A percentile compares a stretch with the other conserved stretches of the same genome.
Conservation (phyloP, 2,329 filamentous ascomycete genomes). For the Chaetothyriales sp. region DNA sequence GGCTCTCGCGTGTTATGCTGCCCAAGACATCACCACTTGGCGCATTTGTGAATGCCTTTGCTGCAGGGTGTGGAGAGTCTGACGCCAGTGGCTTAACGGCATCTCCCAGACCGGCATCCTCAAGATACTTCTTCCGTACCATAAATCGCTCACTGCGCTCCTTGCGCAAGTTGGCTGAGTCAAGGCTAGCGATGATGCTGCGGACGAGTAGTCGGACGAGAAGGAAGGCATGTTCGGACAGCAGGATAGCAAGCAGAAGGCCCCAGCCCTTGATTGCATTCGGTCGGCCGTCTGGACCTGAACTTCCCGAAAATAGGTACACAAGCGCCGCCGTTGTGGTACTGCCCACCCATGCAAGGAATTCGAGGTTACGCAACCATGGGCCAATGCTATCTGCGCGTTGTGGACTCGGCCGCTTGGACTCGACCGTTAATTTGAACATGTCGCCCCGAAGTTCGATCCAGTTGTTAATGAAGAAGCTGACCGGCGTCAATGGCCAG, state of each 20-base stretch:
- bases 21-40: conserved; percentile 21
- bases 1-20: conserved; percentile 22
- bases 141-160: conserved; percentile 68
- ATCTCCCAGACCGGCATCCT: conserved; percentile 43
- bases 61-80: conserved; percentile 41
- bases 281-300: conserved; percentile 48
- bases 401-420: conserved; percentile 77
- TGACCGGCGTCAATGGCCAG: conserved; percentile 83
- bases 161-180: conserved; percentile 73
- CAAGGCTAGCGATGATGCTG: conserved; percentile 60
- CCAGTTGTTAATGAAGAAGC: conserved; percentile 92
- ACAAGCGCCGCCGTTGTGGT: conserved; percentile 76
- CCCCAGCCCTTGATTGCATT: conserved; percentile 64
- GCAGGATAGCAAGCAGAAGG: conserved; percentile 64
- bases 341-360: conserved; percentile 87
- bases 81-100: conserved; percentile 34
- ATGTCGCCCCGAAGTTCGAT: conserved; percentile 85
- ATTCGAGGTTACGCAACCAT: conserved; percentile 71
- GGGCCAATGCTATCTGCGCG: conserved; percentile 87
- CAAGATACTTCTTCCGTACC: conserved; percentile 63
- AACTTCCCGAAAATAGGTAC: conserved; percentile 60
- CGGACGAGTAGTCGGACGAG: conserved; percentile 57
- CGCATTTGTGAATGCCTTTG: conserved; percentile 34
- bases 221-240: conserved; percentile 85
- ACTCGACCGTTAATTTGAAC: conserved; percentile 81